These are phyloP conservation scores for Dothideomycetidae sp. DNA, from an alignment of 2,329 filamentous ascomycete species.

Conservation along the genomic window DNA sequence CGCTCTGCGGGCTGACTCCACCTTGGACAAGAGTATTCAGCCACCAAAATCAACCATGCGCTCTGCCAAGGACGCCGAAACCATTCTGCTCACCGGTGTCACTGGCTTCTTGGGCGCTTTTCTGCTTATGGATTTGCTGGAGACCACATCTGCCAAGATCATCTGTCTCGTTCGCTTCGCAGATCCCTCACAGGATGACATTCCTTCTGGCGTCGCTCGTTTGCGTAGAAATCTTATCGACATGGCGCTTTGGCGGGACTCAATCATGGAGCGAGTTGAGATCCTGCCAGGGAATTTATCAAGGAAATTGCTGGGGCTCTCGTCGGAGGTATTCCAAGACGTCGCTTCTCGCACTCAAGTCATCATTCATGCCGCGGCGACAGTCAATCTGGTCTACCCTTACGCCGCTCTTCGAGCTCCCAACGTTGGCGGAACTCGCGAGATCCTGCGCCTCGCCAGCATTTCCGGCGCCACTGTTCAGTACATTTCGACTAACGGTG, in stretches of 20 bases:
- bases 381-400: conserved; percentile 68
- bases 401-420: conserved; percentile 61
- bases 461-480: conserved; percentile 57
- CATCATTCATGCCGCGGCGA: conserved; percentile 63
- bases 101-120: conserved; percentile 68
- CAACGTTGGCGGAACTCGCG: conserved; percentile 66
- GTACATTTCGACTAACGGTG: conserved; percentile 68
- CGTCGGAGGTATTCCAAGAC: conserved; percentile 49
- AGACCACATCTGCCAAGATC: conserved; percentile 53
- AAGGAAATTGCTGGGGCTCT: conserved; percentile 52
- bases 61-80: conserved; percentile 50
- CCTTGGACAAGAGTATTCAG: conserved; percentile 55
- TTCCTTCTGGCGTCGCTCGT: conserved; percentile 53
- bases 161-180: conserved; percentile 61
- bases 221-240: conserved; percentile 66
- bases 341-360: conserved; percentile 54
- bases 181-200: conserved; percentile 50
- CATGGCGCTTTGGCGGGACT: conserved; percentile 61
- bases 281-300: conserved; percentile 61
- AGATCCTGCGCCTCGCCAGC: conserved; percentile 57
- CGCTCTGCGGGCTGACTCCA: conserved; percentile 51
- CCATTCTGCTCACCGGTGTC: conserved; percentile 57
- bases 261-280: conserved; percentile 63
- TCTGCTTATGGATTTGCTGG: conserved; percentile 52
- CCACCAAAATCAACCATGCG: conserved; percentile 37